Conservation (phyloP, 495 filamentous ascomycete genomes). For the Letharia lupina region DNA sequence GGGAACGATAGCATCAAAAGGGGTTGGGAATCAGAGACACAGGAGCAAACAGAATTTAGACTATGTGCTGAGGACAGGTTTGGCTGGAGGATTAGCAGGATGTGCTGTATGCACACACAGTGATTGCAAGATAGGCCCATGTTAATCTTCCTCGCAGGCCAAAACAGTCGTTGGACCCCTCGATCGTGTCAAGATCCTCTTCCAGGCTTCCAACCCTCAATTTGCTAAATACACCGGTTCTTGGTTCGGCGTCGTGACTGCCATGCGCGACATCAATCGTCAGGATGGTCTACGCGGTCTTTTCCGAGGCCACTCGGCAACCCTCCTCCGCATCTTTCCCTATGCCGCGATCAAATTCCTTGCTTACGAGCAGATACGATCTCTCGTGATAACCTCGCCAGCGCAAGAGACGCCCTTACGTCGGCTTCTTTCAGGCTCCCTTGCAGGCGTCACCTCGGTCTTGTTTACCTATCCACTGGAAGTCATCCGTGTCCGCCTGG, state of each 20-base stretch:
- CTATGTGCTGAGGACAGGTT: conserved; percentile 69
- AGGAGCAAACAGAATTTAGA: conserved; percentile 65
- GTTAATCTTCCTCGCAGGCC: conserved; percentile 47
- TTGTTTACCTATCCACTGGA: conserved; percentile 95
- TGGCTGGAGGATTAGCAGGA: conserved; percentile 83
- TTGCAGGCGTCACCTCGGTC: conserved; percentile 83
- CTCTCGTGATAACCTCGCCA: conserved; percentile 56
- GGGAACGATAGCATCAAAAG: conserved; percentile 33
- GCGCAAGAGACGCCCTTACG: conserved; percentile 74
- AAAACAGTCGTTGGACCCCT: conserved; percentile 95
- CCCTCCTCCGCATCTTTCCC: conserved; percentile 87
- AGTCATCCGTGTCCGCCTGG: conserved; percentile 82
- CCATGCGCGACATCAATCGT: conserved; percentile 74
- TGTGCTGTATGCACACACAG: conserved; percentile 56
- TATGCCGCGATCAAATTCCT: conserved; percentile 97
- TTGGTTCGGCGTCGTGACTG: conserved; percentile 69
- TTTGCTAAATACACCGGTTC: conserved; percentile 85
- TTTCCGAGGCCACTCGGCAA: conserved; percentile 90
- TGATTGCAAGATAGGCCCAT: neutral
- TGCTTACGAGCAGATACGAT: conserved; percentile 90
- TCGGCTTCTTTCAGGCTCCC: conserved; percentile 64
- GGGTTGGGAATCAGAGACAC: conserved; percentile 24
- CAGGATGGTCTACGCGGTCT: conserved; percentile 66
- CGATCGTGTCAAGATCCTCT: conserved; percentile 96
- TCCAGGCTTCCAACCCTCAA: conserved; percentile 89